Conservation (phyloP, 2,329 filamentous ascomycete species). For the Alternaria gaisen region DNA sequence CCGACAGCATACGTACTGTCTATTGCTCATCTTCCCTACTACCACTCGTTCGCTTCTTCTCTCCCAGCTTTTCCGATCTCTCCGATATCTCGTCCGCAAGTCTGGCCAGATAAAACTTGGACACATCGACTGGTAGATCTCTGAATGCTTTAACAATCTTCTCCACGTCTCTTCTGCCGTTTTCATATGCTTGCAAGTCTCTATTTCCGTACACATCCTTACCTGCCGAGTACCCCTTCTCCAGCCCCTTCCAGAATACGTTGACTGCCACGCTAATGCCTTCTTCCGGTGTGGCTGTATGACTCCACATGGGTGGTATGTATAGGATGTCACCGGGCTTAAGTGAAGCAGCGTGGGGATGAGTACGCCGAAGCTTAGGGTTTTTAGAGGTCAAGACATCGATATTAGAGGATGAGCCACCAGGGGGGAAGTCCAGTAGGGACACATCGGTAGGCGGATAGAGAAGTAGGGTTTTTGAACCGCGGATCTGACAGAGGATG, state of each 20-base stretch:
- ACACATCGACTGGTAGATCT: slow-evolving; percentile 70
- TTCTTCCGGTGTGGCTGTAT: slow-evolving; percentile 68
- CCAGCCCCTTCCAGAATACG: slow-evolving; percentile 81
- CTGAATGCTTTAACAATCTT: slow-evolving; percentile 72
- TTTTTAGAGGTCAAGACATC: slow-evolving; percentile 67
- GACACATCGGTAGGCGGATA: slow-evolving; percentile 81
- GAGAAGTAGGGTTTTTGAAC: slow-evolving; percentile 76
- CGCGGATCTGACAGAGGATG: slow-evolving; percentile 79
- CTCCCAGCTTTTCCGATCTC: slow-evolving; percentile 36
- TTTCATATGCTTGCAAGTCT: slow-evolving; percentile 85
- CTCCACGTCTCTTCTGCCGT: slow-evolving; percentile 75
- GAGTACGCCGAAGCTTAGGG: slow-evolving; percentile 50
- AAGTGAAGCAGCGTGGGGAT: slow-evolving; percentile 73
- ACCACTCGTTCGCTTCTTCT: background rate
- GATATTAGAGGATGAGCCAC: slow-evolving; percentile 80
- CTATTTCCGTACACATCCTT: slow-evolving; percentile 89
- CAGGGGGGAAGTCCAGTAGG: slow-evolving; percentile 74
- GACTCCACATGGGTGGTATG: slow-evolving; percentile 84
- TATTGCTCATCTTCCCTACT: background rate
- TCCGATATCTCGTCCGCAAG: slow-evolving; percentile 72
- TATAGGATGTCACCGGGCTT: slow-evolving; percentile 79
- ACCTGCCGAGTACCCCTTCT: slow-evolving; percentile 73
- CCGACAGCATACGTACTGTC: background rate
- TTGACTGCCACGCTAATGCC: slow-evolving; percentile 81
- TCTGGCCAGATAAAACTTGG: slow-evolving; percentile 78